A percentile compares a stretch with the other conserved stretches of the same genome.
These are phyloP conservation scores for Penicillium sp. DNA, from an alignment of 2,329 filamentous ascomycete species.

Conservation along the genomic window DNA sequence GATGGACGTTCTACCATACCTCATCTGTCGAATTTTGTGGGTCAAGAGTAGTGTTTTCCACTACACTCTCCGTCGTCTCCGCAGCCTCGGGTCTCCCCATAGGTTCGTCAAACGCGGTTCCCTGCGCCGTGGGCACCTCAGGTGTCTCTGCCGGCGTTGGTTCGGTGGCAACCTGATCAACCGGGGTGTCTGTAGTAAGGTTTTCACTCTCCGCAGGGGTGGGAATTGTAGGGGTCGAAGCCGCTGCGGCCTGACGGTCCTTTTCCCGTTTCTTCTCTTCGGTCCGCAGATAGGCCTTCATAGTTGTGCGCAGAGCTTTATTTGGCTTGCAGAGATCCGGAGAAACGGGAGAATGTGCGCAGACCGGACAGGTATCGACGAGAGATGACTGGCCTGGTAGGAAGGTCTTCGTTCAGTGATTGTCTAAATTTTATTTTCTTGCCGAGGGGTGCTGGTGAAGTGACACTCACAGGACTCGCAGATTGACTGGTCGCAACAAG, in stretches of 20 bases:
- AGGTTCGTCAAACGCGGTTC: slow-evolving; percentile 16
- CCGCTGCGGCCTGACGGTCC: slow-evolving; percentile 45
- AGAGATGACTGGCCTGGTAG: slow-evolving; percentile 70
- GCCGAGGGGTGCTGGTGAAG: not conserved
- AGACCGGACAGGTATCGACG: slow-evolving; percentile 81
- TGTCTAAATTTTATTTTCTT: not conserved
- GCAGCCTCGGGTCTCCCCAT: slow-evolving; percentile 5
- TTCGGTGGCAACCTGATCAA: slow-evolving; percentile 22
- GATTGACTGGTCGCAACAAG: slow-evolving; percentile 93
- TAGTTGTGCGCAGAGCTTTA: slow-evolving; percentile 87
- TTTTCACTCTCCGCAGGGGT: slow-evolving; percentile 24
- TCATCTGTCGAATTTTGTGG: slow-evolving; percentile 7
- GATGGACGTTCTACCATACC: slow-evolving; percentile 14
- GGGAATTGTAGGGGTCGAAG: slow-evolving; percentile 28
- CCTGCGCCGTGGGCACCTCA: slow-evolving; percentile 10
- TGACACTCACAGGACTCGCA: slow-evolving; percentile 76
- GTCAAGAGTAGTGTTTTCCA: slow-evolving; percentile 6
- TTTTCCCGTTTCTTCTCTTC: slow-evolving; percentile 86
- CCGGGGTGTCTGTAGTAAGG: slow-evolving; percentile 14
- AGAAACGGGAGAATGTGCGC: slow-evolving; percentile 86
- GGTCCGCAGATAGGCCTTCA: slow-evolving; percentile 86
- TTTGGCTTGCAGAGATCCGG: slow-evolving; percentile 83
- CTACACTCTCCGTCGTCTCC: slow-evolving; percentile 7
- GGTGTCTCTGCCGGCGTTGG: slow-evolving; percentile 4
- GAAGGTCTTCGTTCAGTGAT: not conserved